A percentile compares a stretch with the other conserved stretches of the same genome.
Evolutionary conservation across 2,329 filamentous ascomycete species (phyloP).

Genomic region (Claviceps africana): DNA sequence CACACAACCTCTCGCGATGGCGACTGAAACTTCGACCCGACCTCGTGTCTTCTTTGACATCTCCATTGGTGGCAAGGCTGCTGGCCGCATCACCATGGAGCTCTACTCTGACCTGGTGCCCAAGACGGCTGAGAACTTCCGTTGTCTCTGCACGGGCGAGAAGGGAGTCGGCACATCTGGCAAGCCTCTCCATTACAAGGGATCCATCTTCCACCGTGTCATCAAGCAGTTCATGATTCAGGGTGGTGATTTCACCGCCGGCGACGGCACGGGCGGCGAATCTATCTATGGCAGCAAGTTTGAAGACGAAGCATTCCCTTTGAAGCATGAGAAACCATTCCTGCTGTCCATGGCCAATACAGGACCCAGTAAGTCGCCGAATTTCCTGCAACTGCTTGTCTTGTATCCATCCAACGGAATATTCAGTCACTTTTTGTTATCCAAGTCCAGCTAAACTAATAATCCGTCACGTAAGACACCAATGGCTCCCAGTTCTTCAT

Average conservation of each 20-base stretch:
- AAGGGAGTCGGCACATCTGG: slow-evolving; percentile 72
- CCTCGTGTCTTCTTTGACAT: slow-evolving; percentile 90
- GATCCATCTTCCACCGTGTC: slow-evolving; percentile 83
- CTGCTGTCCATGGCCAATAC: slow-evolving; percentile 96
- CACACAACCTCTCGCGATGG: slow-evolving; percentile 19
- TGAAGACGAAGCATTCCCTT: slow-evolving; percentile 86
- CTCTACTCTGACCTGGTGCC: slow-evolving; percentile 66
- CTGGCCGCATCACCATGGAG: slow-evolving; percentile 76
- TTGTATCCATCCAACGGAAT: not conserved
- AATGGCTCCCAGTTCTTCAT: slow-evolving; percentile 98
- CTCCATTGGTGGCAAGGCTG: slow-evolving; percentile 56
- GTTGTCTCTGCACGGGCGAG: slow-evolving; percentile 84
- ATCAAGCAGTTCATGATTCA: slow-evolving; percentile 97
- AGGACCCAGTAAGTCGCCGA: slow-evolving; percentile 55
- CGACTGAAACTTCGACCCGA: slow-evolving; percentile 36
- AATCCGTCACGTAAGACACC: slow-evolving; percentile 37
- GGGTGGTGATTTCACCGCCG: slow-evolving; percentile 90
- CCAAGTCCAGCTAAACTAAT: not conserved
- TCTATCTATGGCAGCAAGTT: slow-evolving; percentile 97
- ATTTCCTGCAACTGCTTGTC: not conserved
- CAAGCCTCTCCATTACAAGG: slow-evolving; percentile 86
- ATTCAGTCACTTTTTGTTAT: not conserved
- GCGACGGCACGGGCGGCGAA: slow-evolving; percentile 90
- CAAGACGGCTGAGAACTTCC: slow-evolving; percentile 95
- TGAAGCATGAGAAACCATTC: slow-evolving; percentile 87